Percentiles rank a stretch among this genome's conserved stretches.
Evolutionary conservation across 371 early-diverging fungal genomes (phyloP).

Genomic region (Amoeboaphelidium protococcarum): DNA sequence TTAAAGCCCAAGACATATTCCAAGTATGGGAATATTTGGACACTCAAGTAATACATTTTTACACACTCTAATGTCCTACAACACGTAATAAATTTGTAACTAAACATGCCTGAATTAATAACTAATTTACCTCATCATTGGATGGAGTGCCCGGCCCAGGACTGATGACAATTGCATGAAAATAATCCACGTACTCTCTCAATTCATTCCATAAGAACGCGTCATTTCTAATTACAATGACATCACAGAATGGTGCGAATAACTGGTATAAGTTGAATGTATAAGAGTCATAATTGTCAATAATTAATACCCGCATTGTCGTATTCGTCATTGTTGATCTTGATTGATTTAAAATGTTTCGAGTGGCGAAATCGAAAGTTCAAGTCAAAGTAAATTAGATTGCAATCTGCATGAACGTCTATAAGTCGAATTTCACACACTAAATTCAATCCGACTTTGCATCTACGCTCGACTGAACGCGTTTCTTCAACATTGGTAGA

Average conservation of each 20-base stretch:
- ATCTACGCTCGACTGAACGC: too few relatives aligned
- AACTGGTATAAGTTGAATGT: constrained; percentile 72
- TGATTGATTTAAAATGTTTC: too few relatives aligned
- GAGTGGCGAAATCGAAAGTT: too few relatives aligned
- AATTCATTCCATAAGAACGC: constrained; percentile 50
- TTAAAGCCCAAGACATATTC: constrained; percentile 95
- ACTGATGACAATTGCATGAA: constrained; percentile 69
- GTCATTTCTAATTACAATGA: constrained; percentile 64
- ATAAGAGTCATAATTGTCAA: constrained; percentile 92
- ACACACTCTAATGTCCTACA: not conserved
- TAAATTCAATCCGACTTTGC: too few relatives aligned
- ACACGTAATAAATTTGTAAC: too few relatives aligned
- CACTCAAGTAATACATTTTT: constrained; percentile 5
- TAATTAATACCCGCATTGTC: constrained; percentile 21
- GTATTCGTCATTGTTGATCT: constrained; percentile 3
- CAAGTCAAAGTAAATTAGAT: too few relatives aligned
- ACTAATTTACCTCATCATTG: too few relatives aligned
- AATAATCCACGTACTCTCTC: constrained; percentile 19
- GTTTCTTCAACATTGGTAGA: too few relatives aligned
- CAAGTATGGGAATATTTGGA: constrained; percentile 51
- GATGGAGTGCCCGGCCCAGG: constrained; percentile 69
- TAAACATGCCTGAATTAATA: too few relatives aligned
- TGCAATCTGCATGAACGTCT: too few relatives aligned
- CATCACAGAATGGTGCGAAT: constrained; percentile 8
- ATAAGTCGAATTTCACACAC: too few relatives aligned